Evolutionary conservation across 441 rosid genomes (phyloP), one percentile per base, ranked within the genome.

Genomic region (Gossypium lobatum): DNA sequence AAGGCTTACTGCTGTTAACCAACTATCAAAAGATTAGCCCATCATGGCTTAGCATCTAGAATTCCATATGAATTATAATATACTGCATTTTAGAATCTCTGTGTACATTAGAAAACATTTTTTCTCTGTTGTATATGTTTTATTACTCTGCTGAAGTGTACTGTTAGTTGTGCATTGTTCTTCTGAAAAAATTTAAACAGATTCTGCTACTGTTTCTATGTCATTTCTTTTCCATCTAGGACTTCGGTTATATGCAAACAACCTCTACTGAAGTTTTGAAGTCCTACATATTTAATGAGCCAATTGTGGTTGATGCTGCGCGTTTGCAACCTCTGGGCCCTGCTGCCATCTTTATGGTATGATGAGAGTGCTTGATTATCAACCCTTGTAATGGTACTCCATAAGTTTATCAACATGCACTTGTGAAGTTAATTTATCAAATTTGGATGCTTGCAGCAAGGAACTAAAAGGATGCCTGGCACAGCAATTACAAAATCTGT

Each of bases 401-500:
- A 11, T 76, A 17, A 13, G 28, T 54, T 69, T 64, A 25, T 58
- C 25, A 59, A 52, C 58, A 16, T 73, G 61, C 26, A 46, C 4
- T 72, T 62, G 60, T 63, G 46, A 34, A 75, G 50, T 73, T 80
- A 75, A 83, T 62, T 63, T 39, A 2, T 70, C 13, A 2, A 78
- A 14, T 55, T 68, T 77, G 59, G 75, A 57, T 75, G 57, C 62
- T 62, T 86, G 82, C 92, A 95, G 97, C 96, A 95, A 87, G 97
- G 98, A 74, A 85, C 83, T 74, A 91, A 95, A 84, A 82, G 96
- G 80, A 91, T 95, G 98, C 99, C 99, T 25, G 98, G 97, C 67
- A 91, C 95, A n/a, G 97, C 99, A 20, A 93, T 95, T 55, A 93
- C 99, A 45, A 93, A 93, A 78, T 95, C 99, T 42, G 96, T 93